Conservation (phyloP, 1,139 yeast species). For the Magnusiomyces tetraspermus region DNA sequence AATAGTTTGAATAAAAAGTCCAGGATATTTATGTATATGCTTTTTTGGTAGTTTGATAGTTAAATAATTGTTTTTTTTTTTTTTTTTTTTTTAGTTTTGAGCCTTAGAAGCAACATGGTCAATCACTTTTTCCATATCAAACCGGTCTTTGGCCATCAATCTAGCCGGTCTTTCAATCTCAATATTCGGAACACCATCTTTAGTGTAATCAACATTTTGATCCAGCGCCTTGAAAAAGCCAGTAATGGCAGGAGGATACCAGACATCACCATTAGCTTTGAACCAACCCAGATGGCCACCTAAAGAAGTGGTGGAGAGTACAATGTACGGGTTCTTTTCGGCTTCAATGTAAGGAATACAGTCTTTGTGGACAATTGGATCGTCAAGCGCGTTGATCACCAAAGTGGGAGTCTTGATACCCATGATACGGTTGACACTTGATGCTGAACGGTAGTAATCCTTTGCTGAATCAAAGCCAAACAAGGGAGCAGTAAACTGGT, state of each 20-base stretch:
- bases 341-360: conserved; percentile 59
- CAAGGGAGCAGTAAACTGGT: conserved; percentile 57
- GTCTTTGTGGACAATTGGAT: conserved; percentile 57
- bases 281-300: conserved; percentile 86
- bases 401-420: conserved; percentile 58
- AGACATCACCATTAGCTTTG: conserved; percentile 55
- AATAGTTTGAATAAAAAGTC: no score
- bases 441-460: conserved; percentile 65
- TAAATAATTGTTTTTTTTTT: no score
- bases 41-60: no score
- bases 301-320: conserved; percentile 55
- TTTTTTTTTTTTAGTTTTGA: no score
- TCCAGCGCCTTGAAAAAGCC: conserved; percentile 51
- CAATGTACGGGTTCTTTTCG: conserved; percentile 55
- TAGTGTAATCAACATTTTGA: conserved; percentile 25
- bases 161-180: conserved; percentile 7
- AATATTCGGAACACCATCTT: conserved; percentile 6
- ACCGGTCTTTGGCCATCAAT: conserved; percentile 4
- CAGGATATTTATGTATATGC: no score
- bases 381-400: conserved; percentile 65
- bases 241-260: conserved; percentile 62
- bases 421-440: conserved; percentile 50
- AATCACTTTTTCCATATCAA: neutral
- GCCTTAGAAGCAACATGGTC: no score
- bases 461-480: conserved; percentile 62